These are phyloP conservation scores for Xylariaceae sp. DNA, from an alignment of 2,329 filamentous ascomycete genomes.

Conservation along the genomic window DNA sequence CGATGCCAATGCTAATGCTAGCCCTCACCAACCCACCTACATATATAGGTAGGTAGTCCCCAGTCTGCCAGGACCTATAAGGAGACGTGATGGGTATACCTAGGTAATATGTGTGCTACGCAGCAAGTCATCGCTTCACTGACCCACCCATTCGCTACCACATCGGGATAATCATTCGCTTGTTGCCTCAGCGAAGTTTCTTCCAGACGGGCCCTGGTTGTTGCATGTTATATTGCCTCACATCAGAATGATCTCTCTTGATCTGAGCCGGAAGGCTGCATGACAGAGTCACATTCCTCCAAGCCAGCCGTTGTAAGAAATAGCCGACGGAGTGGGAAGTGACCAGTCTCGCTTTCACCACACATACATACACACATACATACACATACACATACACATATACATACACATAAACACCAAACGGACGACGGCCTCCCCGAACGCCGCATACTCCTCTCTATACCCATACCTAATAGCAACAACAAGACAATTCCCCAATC, in stretches of 20 bases:
- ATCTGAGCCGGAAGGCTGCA: slow-evolving; percentile 12
- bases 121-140: neutral
- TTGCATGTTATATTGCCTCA: neutral
- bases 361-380: neutral
- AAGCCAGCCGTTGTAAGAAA: neutral
- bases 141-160: neutral
- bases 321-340: slow-evolving; percentile 31
- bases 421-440: neutral
- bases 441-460: neutral
- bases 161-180: neutral
- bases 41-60: too few relatives aligned
- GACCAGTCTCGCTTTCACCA: slow-evolving; percentile 4
- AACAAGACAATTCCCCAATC: neutral
- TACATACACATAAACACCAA: slow-evolving; percentile 8
- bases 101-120: too few relatives aligned
- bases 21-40: too few relatives aligned
- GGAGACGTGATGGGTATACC: too few relatives aligned
- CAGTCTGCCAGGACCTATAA: too few relatives aligned
- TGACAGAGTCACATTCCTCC: slow-evolving; percentile 11
- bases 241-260: neutral
- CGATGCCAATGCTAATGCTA: too few relatives aligned
- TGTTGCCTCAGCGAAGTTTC: neutral
- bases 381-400: neutral
- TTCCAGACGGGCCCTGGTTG: neutral
- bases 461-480: neutral